phyloP scores from a whole-genome alignment of 2,329 filamentous ascomycete genomes.

The Zarea fungicola region DNA sequence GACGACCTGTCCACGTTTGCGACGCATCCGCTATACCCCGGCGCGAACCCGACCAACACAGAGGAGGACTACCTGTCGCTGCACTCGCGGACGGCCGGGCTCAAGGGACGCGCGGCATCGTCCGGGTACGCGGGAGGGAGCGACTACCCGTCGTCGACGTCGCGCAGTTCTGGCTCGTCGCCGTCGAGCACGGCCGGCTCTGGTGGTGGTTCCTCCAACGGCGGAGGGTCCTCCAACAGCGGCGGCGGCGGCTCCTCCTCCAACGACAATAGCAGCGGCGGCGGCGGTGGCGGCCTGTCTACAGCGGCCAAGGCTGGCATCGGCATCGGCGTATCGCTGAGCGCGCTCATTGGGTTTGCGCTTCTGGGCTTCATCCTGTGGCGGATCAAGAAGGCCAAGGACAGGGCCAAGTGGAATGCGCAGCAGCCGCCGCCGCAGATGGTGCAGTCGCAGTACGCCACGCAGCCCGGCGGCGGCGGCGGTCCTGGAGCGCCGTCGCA shows the following conservation, averaged over 20 bases:
- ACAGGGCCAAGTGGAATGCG: background rate
- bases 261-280: background rate
- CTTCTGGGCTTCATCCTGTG: background rate
- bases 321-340: background rate
- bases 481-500: background rate
- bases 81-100: background rate
- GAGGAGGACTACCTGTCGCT: constrained; percentile 3
- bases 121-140: too few relatives aligned
- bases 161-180: too few relatives aligned
- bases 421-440: background rate
- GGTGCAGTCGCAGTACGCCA: background rate
- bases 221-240: background rate
- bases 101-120: background rate
- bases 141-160: background rate
- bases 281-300: background rate
- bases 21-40: constrained; percentile 10
- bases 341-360: background rate
- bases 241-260: background rate
- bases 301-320: background rate
- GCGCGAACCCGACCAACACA: constrained; percentile 10
- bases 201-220: background rate
- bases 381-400: background rate
- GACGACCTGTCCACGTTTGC: constrained; percentile 7
- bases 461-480: too few relatives aligned
- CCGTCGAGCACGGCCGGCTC: too few relatives aligned